These are phyloP conservation scores for Penicillium sp. DNA, from an alignment of 2,329 filamentous ascomycete species.

Conservation along the genomic window DNA sequence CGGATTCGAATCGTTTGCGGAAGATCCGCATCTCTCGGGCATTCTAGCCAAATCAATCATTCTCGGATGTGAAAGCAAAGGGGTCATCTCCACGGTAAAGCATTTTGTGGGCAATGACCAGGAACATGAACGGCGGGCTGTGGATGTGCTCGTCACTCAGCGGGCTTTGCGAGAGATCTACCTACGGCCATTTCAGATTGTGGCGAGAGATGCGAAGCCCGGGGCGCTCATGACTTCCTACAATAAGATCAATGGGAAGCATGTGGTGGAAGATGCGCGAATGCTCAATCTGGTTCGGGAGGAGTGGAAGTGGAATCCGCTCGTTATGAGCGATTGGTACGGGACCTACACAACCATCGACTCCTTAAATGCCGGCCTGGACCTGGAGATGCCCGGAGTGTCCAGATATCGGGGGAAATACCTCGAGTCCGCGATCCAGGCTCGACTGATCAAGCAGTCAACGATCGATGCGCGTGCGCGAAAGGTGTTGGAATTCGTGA, in stretches of 20 bases:
- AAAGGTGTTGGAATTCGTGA: conserved; percentile 60
- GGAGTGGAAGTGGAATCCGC: conserved; percentile 50
- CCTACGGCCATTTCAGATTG: conserved; percentile 65
- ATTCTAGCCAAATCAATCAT: conserved; percentile 45
- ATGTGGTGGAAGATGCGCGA: conserved; percentile 44
- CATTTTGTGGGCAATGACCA: conserved; percentile 55
- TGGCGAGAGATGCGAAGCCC: conserved; percentile 57
- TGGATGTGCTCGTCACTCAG: conserved; percentile 48
- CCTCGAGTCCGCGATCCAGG: conserved; percentile 46
- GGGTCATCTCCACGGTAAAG: conserved; percentile 76
- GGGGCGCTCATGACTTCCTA: conserved; percentile 62
- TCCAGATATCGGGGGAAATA: conserved; percentile 41
- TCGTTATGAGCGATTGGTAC: conserved; percentile 52
- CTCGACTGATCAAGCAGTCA: conserved; percentile 54
- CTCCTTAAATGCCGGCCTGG: conserved; percentile 46
- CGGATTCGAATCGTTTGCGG: conserved; percentile 34
- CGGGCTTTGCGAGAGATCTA: conserved; percentile 65
- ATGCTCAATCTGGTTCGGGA: conserved; percentile 48
- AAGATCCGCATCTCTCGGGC: conserved; percentile 33
- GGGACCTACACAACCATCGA: conserved; percentile 47
- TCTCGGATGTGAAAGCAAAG: conserved; percentile 68
- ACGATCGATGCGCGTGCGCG: conserved; percentile 59
- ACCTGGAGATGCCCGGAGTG: conserved; percentile 51
- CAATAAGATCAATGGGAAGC: conserved; percentile 57
- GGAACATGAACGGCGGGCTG: conserved; percentile 47